Evolutionary conservation across 2,329 filamentous ascomycete genomes (phyloP).

Genomic region (Penicillium polonicum): DNA sequence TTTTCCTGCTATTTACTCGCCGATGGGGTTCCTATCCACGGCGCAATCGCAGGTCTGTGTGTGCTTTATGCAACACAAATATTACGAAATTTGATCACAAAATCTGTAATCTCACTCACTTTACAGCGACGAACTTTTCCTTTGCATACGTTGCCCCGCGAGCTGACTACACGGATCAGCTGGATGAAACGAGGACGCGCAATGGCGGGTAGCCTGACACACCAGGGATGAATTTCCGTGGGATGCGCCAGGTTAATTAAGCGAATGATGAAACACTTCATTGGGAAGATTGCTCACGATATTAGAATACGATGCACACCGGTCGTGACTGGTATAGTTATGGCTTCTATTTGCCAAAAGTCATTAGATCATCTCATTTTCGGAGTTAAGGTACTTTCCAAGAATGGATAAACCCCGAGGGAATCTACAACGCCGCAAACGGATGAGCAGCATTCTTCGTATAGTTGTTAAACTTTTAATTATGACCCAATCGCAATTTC

Average conservation of each 20-base stretch:
- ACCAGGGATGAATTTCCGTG: not conserved
- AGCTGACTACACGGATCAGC: not conserved
- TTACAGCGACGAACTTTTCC: not conserved
- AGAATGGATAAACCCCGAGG: slow-evolving; percentile 7
- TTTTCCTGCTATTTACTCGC: not conserved
- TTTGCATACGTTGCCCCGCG: not conserved
- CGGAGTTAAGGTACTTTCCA: slow-evolving; percentile 11
- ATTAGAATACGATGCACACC: not conserved
- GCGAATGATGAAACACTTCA: not conserved
- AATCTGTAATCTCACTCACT: not conserved
- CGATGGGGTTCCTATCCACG: not conserved
- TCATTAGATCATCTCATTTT: not conserved
- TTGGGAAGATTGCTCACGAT: no score
- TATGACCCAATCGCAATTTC: not conserved
- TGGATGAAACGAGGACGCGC: slow-evolving; percentile 4
- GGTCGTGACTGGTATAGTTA: not conserved
- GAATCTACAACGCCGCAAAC: slow-evolving; percentile 11
- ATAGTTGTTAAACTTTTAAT: not conserved
- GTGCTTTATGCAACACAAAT: not conserved
- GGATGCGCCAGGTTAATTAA: not conserved
- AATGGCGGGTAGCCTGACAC: not conserved
- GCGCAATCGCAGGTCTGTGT: not conserved
- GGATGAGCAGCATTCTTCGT: not conserved
- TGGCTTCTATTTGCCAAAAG: not conserved
- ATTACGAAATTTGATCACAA: not conserved